Base-by-base conservation (phyloP, 495 filamentous ascomycete genomes). In the Aspergillus steynii region DNA sequence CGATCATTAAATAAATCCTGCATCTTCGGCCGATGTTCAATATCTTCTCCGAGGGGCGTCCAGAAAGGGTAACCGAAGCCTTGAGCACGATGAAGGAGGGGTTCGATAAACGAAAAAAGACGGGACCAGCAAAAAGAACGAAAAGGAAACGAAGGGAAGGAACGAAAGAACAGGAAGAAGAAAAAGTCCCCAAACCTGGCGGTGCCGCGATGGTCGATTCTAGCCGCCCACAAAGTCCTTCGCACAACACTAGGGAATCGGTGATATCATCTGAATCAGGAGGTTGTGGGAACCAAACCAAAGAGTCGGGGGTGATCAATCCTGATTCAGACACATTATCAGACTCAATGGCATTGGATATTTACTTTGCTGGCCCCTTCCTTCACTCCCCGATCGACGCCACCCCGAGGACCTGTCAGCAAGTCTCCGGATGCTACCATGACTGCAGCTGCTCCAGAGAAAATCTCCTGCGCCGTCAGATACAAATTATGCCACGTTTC, bases 401-500 rank as follows among this genome's bases (percentile, higher is more conserved):
- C 59, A 61, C 53, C 47, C 46, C 56, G 59, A 37, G 58, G 50
- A 61, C 29, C 53, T 64, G 66, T 64, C 58, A 64, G 55, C 55
- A 64, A 58, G 59, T 62, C 50, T 61, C 56, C 61, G 60, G 61
- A 60, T 61, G 53, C 31, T 58, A 62, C 50, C 60, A 61, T 50
- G 46, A 48, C 55, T 37, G 58, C 55, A 50, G 48, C 52, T 52
- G 42, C 42, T 49, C 50, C 20, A 20, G 28, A 54, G 26, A 50
- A 62, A 55, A 50, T 60, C 49, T 65, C 53, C 53, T 56, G 50
- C 50, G 56, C 51, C 50, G 48, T 20, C 49, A 32, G 7, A 50
- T 58, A 56, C 31, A 37, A 51, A 42, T 60, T 50, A 61, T 66
- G 59, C 64, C 62, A 68, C 65, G 66, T 65, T 68, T 60, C 57